phyloP scores from a whole-genome alignment of 1,139 yeast genomes.

The Scheffersomyces lignicola region DNA sequence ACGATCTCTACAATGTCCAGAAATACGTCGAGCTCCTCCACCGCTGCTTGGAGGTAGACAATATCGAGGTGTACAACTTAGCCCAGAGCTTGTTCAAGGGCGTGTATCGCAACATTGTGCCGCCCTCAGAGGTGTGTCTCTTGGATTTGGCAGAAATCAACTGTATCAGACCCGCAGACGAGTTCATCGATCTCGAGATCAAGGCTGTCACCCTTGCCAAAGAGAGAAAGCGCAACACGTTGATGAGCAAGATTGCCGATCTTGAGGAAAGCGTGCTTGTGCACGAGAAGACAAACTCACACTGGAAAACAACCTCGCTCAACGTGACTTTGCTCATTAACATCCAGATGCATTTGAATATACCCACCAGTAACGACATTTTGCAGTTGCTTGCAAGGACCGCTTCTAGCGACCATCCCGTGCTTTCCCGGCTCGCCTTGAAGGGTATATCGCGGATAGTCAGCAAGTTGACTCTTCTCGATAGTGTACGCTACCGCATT shows the following conservation, averaged over 20 bases:
- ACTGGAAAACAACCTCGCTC: constrained; percentile 70
- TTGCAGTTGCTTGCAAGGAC: constrained; percentile 51
- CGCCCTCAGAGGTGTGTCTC: constrained; percentile 63
- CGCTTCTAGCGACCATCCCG: constrained; percentile 72
- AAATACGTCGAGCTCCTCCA: constrained; percentile 50
- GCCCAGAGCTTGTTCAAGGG: constrained; percentile 55
- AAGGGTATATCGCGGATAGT: constrained; percentile 62
- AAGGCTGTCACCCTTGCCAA: constrained; percentile 59
- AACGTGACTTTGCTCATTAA: constrained; percentile 55
- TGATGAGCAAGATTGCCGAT: constrained; percentile 38
- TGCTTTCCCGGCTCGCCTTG: constrained; percentile 61
- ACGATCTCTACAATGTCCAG: constrained; percentile 56
- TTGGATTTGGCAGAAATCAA: constrained; percentile 49
- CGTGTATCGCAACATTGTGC: constrained; percentile 45
- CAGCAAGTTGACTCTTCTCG: constrained; percentile 52
- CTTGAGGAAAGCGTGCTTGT: constrained; percentile 46
- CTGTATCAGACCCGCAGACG: constrained; percentile 64
- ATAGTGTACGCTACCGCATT: constrained; percentile 55
- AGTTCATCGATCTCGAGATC: constrained; percentile 54
- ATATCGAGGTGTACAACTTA: constrained; percentile 49
- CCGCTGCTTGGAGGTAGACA: constrained; percentile 60
- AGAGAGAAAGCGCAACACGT: constrained; percentile 49
- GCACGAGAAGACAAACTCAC: constrained; percentile 39
- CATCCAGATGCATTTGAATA: constrained; percentile 57
- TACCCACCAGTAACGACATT: constrained; percentile 43